Base-by-base conservation (phyloP, 805 yeast genomes). In the Saccharomyces eubayanus region DNA sequence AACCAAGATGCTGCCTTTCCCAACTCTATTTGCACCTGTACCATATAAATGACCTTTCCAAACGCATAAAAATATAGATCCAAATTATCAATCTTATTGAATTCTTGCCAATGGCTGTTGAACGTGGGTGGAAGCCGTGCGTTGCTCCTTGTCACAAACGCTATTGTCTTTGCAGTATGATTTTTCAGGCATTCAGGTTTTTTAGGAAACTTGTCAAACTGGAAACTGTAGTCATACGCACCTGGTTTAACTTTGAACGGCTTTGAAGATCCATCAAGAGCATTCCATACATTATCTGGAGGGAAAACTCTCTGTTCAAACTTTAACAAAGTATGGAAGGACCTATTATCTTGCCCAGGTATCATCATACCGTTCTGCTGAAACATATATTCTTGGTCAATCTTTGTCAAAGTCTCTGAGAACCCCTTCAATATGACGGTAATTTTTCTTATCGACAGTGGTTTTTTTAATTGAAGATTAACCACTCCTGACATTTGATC, bases 341-440 rank as follows among this genome's bases (percentile, higher is more conserved):
- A 61, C 48, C 62, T 55, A 40, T 58, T 60, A 54, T 66, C 68
- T 48, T 58, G 67, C 6, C 59, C 59, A 0, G 68, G 69, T n/a
- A 58, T 58, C 56, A 64, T 54, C 51, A 64, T 49, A 11, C 65
- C 63, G 47, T 59, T 58, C 36, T 60, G 66, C n/a, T 58, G 53
- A 50, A 60, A 55, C 50, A 59, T 52, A 47, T 56, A 55, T 9
- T 57, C 58, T 12, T 61, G 54, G 50, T 63, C 68, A 30, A 61
- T 51, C 43, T 61, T 63, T 1, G 68, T 64, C 20, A 60, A 48
- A 0, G 71, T 65, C 51, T 66, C 67, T 14, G 64, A 53, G 40
- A 61, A 62, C 5, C 68, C 70, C 50, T 62, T 63, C 28, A 82
- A 76, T 67, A 95, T 91, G 67, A 78, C 79, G 63, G 73, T 87